Evolutionary conservation across 176 grass and related monocot genomes (phyloP), one percentile per base, ranked within the genome.

Genomic region (Aegilops umbellulata): DNA sequence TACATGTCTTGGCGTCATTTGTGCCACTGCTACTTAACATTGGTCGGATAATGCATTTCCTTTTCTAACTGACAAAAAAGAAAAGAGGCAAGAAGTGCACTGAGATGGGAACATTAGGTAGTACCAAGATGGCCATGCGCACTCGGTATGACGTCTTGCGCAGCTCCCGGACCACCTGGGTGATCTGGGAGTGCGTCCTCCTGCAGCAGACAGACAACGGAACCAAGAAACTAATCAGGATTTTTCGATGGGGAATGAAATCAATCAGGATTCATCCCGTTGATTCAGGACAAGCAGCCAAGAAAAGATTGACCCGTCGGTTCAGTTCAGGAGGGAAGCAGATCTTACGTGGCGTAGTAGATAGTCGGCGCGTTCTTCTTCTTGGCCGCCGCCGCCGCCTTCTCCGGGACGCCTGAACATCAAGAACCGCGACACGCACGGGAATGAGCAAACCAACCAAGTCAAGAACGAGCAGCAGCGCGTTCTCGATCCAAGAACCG

Each of bases 151-250:
- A 85, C 20, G 95, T 98, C 81, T 98, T 98, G 91, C 88, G 94
- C 79, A 90, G 93, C 86, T 98, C 95, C 67, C 95, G 93, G 79
- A 98, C 82, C 79, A 98, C 95, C 80, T 98, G 95, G 64, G 78
- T 95, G 90, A 98, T 98, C 88, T 98, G 95, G 1, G 95, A 86
- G 83, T 98, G 95, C n/a, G 95, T 98, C 90, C 95, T 98, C 93
- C 95, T 98, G 91, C 76, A 78, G 91, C 65, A 78, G 30, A 49
- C 75, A 90, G 67, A 53, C 60, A 90, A 73, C 34, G 14, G 20
- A 31, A 27, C 41, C 22, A 78, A 57, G 53, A 79, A 86, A 78
- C 22, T 34, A 36, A 61, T 87, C 84, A 75, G 82, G 53, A 64
- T 82, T 22, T 49, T 10, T 29, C 10, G 8, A 76, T 6, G 24